Evolutionary conservation across 2,329 filamentous ascomycete genomes (phyloP), one percentile per base, ranked within the genome.

Genomic region (Stemphylium beticola): DNA sequence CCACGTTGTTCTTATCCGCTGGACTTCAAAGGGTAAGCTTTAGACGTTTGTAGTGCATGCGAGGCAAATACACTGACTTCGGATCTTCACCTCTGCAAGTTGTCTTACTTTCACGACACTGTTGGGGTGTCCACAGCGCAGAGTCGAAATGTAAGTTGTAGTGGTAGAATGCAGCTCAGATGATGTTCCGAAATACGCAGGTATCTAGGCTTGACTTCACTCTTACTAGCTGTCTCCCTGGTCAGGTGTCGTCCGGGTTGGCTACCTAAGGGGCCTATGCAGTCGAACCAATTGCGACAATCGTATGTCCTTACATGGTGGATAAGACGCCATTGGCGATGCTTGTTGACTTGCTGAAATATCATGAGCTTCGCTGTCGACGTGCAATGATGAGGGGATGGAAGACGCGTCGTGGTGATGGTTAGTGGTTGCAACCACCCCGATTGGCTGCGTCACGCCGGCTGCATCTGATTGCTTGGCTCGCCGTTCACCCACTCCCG

Each of bases 401-500:
- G 5, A 26, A 34, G 18, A 44, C 42, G 31, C 42, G 42, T 45
- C 32, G 32, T 45, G 32, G 18, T 15, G 37, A 32, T 31, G 18
- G 32, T 14, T n/a, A 18, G 33, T 36, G 9, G 22, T 15, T 29
- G 15, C 44, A 29, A 26, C 22, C 9, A 17, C 20, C 29, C 42
- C 22, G 46, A 41, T 34, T 41, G 46, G 46, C 18, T 40, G 46
- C 18, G 11, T 33, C 32, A 15, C 38, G 38, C 37, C 20, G 36
- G 20, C 31, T 32, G 47, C 46, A 24, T 31, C 20, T 42, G 39
- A 40, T 42, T 49, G 47, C 58, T 58, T 60, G 57, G 57, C 58
- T 24, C 26, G 44, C 45, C 49, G 34, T 55, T 54, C 45, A 50
- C 52, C 57, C 58, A 54, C 53, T 57, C 49, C 55, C 57, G 62